These are phyloP conservation scores for Rozella allomycis DNA, from an alignment of 371 early-diverging fungal species.

Conservation along the genomic window DNA sequence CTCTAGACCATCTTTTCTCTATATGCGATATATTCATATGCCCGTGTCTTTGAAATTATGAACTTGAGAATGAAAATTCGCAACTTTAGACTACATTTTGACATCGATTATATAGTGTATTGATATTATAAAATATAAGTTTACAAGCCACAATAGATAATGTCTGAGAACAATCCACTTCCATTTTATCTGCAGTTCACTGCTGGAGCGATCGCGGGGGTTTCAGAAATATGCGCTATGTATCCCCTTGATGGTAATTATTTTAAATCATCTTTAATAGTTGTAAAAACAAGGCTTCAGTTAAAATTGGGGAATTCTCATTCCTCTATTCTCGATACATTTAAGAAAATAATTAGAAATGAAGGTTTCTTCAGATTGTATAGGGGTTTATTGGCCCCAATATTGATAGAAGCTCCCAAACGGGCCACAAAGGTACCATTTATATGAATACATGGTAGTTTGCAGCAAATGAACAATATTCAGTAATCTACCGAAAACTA, in stretches of 20 bases:
- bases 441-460: too few species aligned
- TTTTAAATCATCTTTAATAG: slow-evolving; percentile 1
- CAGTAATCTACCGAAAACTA: slow-evolving; percentile 36
- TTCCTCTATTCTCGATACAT: slow-evolving; percentile 1
- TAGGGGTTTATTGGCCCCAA: slow-evolving; percentile 84
- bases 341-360: slow-evolving; percentile 1
- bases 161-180: slow-evolving; percentile 20
- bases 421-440: slow-evolving; percentile 92
- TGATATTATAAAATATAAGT: too few species aligned
- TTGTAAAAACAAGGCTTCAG: slow-evolving; percentile 7
- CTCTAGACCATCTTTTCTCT: too few species aligned
- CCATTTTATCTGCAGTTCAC: slow-evolving; percentile 72
- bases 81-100: too few species aligned
- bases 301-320: not conserved
- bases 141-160: too few species aligned
- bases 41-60: too few species aligned
- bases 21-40: too few species aligned
- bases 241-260: slow-evolving; percentile 70
- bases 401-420: slow-evolving; percentile 93
- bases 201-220: slow-evolving; percentile 87
- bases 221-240: slow-evolving; percentile 82
- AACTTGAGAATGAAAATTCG: too few species aligned
- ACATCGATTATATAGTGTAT: too few species aligned
- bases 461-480: slow-evolving; percentile 76
- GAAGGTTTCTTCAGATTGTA: slow-evolving; percentile 48